These are phyloP conservation scores for Paecilomyces dactylethromorphus DNA, from an alignment of 2,329 filamentous ascomycete genomes.

Conservation along the genomic window DNA sequence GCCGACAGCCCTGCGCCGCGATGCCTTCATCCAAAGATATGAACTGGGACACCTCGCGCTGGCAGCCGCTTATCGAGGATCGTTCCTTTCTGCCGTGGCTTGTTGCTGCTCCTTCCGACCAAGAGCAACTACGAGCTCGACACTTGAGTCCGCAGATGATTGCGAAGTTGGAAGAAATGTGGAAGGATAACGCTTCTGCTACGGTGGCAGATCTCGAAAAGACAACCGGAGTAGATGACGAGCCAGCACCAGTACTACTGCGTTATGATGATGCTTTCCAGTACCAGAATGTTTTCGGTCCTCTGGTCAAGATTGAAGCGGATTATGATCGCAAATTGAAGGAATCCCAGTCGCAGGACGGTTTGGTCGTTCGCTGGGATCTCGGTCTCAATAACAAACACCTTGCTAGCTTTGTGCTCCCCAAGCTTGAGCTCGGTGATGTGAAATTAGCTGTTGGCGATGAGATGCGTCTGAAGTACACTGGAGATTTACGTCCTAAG, in stretches of 20 bases:
- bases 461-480: conserved; percentile 96
- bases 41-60: conserved; percentile 98
- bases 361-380: conserved; percentile 90
- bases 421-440: conserved; percentile 94
- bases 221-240: conserved; percentile 84
- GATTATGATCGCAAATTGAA: conserved; percentile 99
- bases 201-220: conserved; percentile 91
- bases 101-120: conserved; percentile 79
- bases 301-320: conserved; percentile 96
- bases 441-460: conserved; percentile 97
- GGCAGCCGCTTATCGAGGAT: conserved; percentile 96
- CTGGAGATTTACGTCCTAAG: conserved; percentile 79
- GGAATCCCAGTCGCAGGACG: conserved; percentile 95
- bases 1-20: conserved; percentile 90
- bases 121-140: conserved; percentile 89
- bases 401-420: conserved; percentile 86
- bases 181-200: conserved; percentile 88
- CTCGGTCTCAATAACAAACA: conserved; percentile 96
- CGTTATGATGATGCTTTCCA: conserved; percentile 97
- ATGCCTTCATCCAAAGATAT: conserved; percentile 97
- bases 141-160: conserved; percentile 93
- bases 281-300: conserved; percentile 98
- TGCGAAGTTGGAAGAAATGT: conserved; percentile 93
- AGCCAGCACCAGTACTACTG: conserved; percentile 83
- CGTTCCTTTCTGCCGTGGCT: conserved; percentile 93